Percentiles rank a stretch among this genome's conserved stretches.
These are phyloP conservation scores for Ganoderma lucidum DNA, from an alignment of 1,284 basidiomycete genomes.

Conservation along the genomic window DNA sequence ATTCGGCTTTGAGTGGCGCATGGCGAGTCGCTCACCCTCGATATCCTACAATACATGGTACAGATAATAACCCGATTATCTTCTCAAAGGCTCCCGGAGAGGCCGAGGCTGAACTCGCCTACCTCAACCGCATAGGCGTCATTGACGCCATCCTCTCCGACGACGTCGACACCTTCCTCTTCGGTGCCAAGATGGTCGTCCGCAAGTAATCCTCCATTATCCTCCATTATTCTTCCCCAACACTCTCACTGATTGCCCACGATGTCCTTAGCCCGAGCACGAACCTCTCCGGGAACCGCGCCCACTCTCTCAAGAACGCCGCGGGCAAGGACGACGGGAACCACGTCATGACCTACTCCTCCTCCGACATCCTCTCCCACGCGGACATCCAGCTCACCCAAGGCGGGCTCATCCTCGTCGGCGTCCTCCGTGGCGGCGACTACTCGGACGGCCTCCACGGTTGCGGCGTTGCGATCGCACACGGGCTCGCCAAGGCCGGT, in stretches of 20 bases:
- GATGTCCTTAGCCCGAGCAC: conserved; percentile 67
- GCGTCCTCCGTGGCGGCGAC: conserved; percentile 89
- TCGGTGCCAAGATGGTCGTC: conserved; percentile 85
- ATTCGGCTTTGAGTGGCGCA: conserved; percentile 90
- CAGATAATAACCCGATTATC: neutral
- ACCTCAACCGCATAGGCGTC: conserved; percentile 80
- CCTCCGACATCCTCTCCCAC: conserved; percentile 59
- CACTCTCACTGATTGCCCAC: neutral
- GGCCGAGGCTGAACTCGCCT: conserved; percentile 95
- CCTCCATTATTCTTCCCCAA: neutral
- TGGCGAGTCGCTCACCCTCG: conserved; percentile 52
- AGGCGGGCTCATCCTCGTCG: conserved; percentile 86
- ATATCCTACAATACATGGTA: too few relatives aligned
- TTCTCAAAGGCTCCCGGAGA: conserved; percentile 84
- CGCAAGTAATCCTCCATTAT: conserved; percentile 63
- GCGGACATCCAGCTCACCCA: conserved; percentile 68
- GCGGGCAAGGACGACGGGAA: conserved; percentile 78
- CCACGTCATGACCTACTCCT: conserved; percentile 72
- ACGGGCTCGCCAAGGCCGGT: conserved; percentile 75
- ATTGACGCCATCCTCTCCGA: conserved; percentile 94
- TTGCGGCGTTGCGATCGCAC: conserved; percentile 70
- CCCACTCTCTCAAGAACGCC: conserved; percentile 65
- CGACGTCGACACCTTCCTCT: conserved; percentile 93
- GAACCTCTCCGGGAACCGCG: conserved; percentile 73
- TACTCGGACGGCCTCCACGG: conserved; percentile 78